Base-by-base conservation (phyloP, 192 early-diverging fungal genomes). In the Entomortierella beljakovae region DNA sequence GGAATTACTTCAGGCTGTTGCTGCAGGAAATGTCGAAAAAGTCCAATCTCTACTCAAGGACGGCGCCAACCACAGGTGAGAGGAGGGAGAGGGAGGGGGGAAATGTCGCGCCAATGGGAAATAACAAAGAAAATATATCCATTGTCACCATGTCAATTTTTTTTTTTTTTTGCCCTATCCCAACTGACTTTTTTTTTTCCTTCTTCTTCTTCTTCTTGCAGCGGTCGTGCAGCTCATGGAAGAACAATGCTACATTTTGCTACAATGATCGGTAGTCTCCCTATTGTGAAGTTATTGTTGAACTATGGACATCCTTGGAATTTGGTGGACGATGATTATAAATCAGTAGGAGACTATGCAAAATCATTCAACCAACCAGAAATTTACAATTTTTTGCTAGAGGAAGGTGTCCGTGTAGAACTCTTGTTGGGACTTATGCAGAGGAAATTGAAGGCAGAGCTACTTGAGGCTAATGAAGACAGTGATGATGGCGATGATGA, bases 331-430 rank as follows among this genome's bases (percentile, higher is more conserved):
- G 81, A 83, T 8, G 83, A 87, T 16, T 87, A 88, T 71, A 87
- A 88, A 32, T 93, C 94, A 25, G 95, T 92, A 0, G 97, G 94
- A 15, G 95, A 99, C 63, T 88, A 91, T 53, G 96, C 96, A 2
- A 82, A 88, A 46, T 82, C 83, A 16, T 88, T 87, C 50, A 93
- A 90, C 2, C 91, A 93, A 56, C 64, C 72, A 0, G 85, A 88
- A 13, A 86, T 94, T 2, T 99, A 97, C 73, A 85, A 94, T 1
- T 71, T 81, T 40, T 79, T 99, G n/a, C 89, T 97, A 0, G 82
- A 91, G 25, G 94, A 95, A 64, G 97, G 97, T 23, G 86, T 93
- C 31, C 85, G 96, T 25, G 88, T 90, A 1, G 97, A 99, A 71
- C 84, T 95, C 49, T 64, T 98, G 25, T 82, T 98, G 61, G 87